Percentiles rank a stretch among this genome's conserved stretches.
phyloP scores from a whole-genome alignment of 2,329 filamentous ascomycete species.

The Bipolaris oryzae region DNA sequence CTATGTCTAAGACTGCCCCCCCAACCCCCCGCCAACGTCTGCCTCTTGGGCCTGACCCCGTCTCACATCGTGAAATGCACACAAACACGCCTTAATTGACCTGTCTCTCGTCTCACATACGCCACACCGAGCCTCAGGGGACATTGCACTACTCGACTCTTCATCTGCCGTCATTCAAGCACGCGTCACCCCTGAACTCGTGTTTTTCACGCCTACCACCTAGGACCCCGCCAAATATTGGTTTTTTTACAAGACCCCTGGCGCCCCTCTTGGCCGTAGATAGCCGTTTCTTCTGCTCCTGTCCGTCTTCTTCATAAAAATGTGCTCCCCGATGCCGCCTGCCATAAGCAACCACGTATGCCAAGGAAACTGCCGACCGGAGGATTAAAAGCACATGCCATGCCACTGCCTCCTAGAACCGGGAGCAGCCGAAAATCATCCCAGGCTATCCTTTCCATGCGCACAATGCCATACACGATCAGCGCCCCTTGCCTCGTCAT shows the following conservation, averaged over 20 bases:
- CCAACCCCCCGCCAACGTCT: background rate
- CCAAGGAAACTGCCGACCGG: conserved; percentile 3
- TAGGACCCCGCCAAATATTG: background rate
- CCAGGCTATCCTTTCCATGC: conserved; percentile 9
- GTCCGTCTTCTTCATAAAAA: background rate
- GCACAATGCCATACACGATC: conserved; percentile 1
- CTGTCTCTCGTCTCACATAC: background rate
- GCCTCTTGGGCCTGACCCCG: background rate
- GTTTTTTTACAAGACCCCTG: background rate
- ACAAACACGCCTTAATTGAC: background rate
- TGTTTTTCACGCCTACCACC: conserved; percentile 1
- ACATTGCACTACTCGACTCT: background rate
- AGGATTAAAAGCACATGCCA: conserved; percentile 12
- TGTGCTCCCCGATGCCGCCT: background rate
- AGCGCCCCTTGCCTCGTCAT: conserved; percentile 4
- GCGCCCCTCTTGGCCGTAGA: background rate
- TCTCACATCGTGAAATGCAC: no score
- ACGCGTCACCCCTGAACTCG: conserved; percentile 1
- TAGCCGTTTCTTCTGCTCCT: background rate
- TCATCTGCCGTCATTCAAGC: conserved; percentile 5
- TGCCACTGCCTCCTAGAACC: conserved; percentile 6
- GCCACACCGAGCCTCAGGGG: background rate
- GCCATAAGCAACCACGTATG: background rate
- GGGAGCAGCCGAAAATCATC: conserved; percentile 14
- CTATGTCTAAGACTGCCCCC: background rate